phyloP scores from a whole-genome alignment of 345 rosid genomes.

The Stellera chamaejasme region DNA sequence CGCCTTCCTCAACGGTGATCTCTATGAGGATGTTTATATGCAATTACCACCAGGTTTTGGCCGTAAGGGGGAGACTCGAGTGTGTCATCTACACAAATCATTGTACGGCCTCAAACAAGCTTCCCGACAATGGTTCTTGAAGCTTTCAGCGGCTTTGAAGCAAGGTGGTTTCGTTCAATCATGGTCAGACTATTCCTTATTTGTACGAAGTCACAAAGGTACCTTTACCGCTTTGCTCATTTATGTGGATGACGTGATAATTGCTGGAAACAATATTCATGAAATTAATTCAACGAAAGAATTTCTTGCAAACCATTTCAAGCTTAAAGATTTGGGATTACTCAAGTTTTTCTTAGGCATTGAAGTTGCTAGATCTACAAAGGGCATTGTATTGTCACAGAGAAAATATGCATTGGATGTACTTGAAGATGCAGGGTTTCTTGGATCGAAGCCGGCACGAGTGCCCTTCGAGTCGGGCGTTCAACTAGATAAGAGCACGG shows the following conservation, averaged over 20 bases:
- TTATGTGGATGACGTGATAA: slow-evolving; percentile 3
- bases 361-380: neutral
- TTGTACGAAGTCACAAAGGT: neutral
- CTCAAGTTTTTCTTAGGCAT: slow-evolving; percentile 6
- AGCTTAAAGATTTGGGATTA: slow-evolving; percentile 1
- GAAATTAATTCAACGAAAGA: neutral
- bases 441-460: neutral
- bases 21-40: neutral
- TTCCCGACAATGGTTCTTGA: neutral
- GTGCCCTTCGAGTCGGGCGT: neutral
- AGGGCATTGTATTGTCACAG: slow-evolving; percentile 1
- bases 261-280: neutral
- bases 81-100: no score
- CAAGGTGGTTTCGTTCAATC: neutral
- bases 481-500: neutral
- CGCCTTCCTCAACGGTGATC: neutral
- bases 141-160: neutral
- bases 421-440: neutral
- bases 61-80: neutral
- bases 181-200: neutral
- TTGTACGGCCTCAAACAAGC: no score
- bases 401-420: slow-evolving; percentile 2
- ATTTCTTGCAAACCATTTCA: neutral
- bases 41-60: neutral
- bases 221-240: neutral